phyloP scores from a whole-genome alignment of 768 basidiomycete genomes.

The Auricularia sp. region DNA sequence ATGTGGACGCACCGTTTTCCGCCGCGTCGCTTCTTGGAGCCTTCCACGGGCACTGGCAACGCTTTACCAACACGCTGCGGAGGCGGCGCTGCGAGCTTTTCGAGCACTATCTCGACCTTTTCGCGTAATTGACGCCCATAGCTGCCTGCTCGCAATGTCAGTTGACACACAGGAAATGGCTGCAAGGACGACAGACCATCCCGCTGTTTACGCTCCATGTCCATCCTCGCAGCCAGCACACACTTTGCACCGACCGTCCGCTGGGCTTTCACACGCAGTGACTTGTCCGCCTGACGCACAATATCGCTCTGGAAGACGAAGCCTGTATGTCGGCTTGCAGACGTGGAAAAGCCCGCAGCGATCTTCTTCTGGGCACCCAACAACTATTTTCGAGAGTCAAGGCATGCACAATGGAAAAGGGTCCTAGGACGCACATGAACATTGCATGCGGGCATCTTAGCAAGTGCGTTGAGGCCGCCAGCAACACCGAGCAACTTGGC shows the following conservation, averaged over 20 bases:
- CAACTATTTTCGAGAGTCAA: slow-evolving; percentile 41
- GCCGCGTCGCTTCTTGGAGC: slow-evolving; percentile 89
- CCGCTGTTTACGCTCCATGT: slow-evolving; percentile 72
- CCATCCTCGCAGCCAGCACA: slow-evolving; percentile 85
- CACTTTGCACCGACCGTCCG: slow-evolving; percentile 90
- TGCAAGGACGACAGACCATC: slow-evolving; percentile 46
- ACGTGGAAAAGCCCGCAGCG: slow-evolving; percentile 85
- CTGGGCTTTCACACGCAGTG: slow-evolving; percentile 87
- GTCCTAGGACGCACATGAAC: slow-evolving; percentile 60
- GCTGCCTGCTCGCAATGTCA: slow-evolving; percentile 33
- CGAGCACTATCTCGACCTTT: slow-evolving; percentile 89
- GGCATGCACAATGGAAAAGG: not conserved
- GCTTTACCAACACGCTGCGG: slow-evolving; percentile 91
- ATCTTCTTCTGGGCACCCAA: slow-evolving; percentile 91
- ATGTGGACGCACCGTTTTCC: slow-evolving; percentile 66
- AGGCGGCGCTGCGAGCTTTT: slow-evolving; percentile 85
- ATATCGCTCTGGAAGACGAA: slow-evolving; percentile 94
- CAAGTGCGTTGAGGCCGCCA: slow-evolving; percentile 81
- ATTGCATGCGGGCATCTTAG: slow-evolving; percentile 93
- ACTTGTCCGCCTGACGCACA: slow-evolving; percentile 74
- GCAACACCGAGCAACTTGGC: slow-evolving; percentile 97
- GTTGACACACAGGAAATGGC: not conserved
- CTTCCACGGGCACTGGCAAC: slow-evolving; percentile 88
- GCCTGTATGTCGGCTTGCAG: slow-evolving; percentile 85
- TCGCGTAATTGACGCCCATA: slow-evolving; percentile 75